These are phyloP conservation scores for Gleditsia sinensis DNA, from an alignment of 306 rosid species.

Conservation along the genomic window DNA sequence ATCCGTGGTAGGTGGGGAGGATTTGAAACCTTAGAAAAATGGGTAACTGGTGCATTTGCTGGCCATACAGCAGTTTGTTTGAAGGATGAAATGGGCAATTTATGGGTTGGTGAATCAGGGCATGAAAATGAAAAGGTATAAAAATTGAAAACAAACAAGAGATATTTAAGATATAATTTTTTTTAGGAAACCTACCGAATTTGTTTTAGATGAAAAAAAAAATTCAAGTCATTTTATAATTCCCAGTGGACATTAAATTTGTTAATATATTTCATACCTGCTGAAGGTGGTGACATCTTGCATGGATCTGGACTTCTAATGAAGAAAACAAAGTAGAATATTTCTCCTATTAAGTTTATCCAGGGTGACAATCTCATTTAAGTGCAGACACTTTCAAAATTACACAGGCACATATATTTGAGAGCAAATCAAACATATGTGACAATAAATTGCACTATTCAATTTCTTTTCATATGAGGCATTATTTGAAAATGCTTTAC, in stretches of 20 bases:
- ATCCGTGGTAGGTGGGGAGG: slow-evolving; percentile 99
- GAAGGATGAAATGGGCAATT: slow-evolving; percentile 88
- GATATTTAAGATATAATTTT: neutral
- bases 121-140: slow-evolving; percentile 95
- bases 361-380: neutral
- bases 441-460: neutral
- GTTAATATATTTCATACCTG: neutral
- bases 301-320: neutral
- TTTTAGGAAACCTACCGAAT: neutral
- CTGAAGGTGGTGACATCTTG: neutral
- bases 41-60: slow-evolving; percentile 99
- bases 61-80: slow-evolving; percentile 98
- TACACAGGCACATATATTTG: neutral
- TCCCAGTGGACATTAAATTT: neutral
- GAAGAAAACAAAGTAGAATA: neutral
- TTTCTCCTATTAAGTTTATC: neutral
- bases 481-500: neutral
- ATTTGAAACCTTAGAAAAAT: slow-evolving; percentile 93
- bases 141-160: slow-evolving; percentile 15
- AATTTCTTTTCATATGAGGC: neutral
- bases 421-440: neutral
- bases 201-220: neutral
- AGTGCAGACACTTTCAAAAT: neutral
- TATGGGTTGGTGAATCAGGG: slow-evolving; percentile 99
- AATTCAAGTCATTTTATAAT: neutral